A percentile compares a stretch with the other conserved stretches of the same genome.
phyloP scores from a whole-genome alignment of 495 filamentous ascomycete genomes.

The Halenospora varia region DNA sequence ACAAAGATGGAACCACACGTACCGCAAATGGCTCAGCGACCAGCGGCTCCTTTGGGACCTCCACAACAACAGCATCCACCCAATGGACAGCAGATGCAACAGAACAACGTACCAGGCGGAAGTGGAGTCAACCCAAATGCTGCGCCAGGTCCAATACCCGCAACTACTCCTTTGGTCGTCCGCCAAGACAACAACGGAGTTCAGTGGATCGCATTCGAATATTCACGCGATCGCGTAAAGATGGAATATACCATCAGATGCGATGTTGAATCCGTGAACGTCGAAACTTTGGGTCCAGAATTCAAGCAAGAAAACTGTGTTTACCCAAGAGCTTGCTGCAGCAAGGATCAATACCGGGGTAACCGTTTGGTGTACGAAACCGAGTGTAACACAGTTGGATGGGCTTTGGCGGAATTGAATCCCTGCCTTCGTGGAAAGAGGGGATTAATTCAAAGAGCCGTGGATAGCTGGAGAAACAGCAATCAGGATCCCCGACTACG shows the following conservation, averaged over 20 bases:
- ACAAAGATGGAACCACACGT: slow-evolving; percentile 59
- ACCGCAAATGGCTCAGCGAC: slow-evolving; percentile 47
- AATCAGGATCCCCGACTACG: slow-evolving; percentile 90
- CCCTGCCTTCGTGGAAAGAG: slow-evolving; percentile 86
- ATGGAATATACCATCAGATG: slow-evolving; percentile 99
- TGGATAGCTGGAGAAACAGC: slow-evolving; percentile 98
- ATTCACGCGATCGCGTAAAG: slow-evolving; percentile 95
- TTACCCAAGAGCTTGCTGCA: slow-evolving; percentile 91
- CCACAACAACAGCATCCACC: slow-evolving; percentile 37
- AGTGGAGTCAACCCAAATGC: slow-evolving; percentile 76
- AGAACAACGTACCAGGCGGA: slow-evolving; percentile 36
- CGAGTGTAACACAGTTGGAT: slow-evolving; percentile 97
- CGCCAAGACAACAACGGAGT: slow-evolving; percentile 95
- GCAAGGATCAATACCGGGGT: slow-evolving; percentile 91
- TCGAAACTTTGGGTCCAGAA: slow-evolving; percentile 75
- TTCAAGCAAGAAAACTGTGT: slow-evolving; percentile 99
- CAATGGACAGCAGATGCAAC: slow-evolving; percentile 51
- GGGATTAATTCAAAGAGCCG: slow-evolving; percentile 91
- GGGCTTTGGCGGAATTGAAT: slow-evolving; percentile 92
- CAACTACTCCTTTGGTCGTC: slow-evolving; percentile 91
- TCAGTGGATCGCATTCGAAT: slow-evolving; percentile 99
- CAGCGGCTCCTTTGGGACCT: slow-evolving; percentile 47
- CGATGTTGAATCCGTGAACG: slow-evolving; percentile 94
- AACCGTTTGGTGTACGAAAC: slow-evolving; percentile 96
- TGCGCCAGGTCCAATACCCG: slow-evolving; percentile 97